phyloP scores from a whole-genome alignment of 345 rosid species.

The Excoecaria cochinchinensis region DNA sequence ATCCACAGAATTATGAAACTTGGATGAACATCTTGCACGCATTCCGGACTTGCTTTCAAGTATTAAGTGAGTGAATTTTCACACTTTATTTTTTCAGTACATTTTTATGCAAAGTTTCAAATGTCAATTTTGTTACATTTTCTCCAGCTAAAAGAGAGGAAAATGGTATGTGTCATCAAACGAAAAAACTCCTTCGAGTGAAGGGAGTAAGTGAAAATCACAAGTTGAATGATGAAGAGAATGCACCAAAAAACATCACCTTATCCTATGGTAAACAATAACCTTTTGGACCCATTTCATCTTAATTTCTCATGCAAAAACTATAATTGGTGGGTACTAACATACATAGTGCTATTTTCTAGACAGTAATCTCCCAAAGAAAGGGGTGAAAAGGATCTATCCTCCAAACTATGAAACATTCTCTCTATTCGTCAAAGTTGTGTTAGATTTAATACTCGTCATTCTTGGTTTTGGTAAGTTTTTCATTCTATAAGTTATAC shows the following conservation, averaged over 20 bases:
- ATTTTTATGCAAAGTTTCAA: no score
- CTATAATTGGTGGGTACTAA: no score
- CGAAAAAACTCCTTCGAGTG: no score
- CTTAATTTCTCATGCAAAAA: no score
- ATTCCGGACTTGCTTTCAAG: neutral
- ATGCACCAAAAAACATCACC: neutral
- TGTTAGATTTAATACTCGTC: neutral
- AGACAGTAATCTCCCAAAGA: neutral
- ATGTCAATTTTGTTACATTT: no score
- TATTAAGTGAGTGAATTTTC: neutral
- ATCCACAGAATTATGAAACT: conserved; percentile 3
- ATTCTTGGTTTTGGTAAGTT: conserved; percentile 9
- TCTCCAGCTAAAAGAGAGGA: no score
- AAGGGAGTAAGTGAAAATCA: no score
- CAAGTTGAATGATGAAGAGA: conserved; percentile 2
- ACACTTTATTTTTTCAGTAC: neutral
- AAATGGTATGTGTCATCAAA: no score
- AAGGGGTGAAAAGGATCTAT: neutral
- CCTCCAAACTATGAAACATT: neutral
- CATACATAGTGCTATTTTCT: neutral
- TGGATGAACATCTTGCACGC: neutral
- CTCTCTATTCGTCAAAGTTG: neutral
- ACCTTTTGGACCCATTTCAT: neutral
- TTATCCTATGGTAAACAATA: neutral
- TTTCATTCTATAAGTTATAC: no score